phyloP scores from a whole-genome alignment of 176 grass and related monocot species.

The Dactylis glomerata region DNA sequence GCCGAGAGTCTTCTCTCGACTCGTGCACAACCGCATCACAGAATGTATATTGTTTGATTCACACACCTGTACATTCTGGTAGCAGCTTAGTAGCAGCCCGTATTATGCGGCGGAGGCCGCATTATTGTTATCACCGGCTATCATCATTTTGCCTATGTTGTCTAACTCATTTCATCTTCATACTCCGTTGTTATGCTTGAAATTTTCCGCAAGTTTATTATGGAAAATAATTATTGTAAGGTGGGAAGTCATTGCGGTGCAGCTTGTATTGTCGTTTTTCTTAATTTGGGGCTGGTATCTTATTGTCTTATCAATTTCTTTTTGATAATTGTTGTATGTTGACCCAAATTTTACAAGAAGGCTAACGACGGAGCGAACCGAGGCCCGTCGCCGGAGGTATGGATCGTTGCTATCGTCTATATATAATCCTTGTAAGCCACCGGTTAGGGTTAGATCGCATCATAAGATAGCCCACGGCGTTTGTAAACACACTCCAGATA shows the following conservation, averaged over 20 bases:
- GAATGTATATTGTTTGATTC: slow-evolving; percentile 52
- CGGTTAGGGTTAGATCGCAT: too few species aligned
- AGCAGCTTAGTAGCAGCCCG: slow-evolving; percentile 43
- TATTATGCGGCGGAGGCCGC: neutral
- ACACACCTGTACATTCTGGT: slow-evolving; percentile 37
- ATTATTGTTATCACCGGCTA: slow-evolving; percentile 19
- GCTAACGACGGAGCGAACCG: too few species aligned
- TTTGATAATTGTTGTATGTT: too few species aligned
- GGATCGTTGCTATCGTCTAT: too few species aligned
- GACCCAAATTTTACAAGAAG: too few species aligned
- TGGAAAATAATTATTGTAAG: slow-evolving; percentile 25
- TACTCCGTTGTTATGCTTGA: neutral
- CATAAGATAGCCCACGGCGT: too few species aligned
- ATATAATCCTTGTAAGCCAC: too few species aligned
- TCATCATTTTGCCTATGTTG: slow-evolving; percentile 3
- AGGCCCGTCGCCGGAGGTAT: too few species aligned
- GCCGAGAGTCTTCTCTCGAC: neutral
- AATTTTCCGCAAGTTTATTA: slow-evolving; percentile 39
- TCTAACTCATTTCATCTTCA: slow-evolving; percentile 37
- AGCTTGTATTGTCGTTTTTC: slow-evolving; percentile 14
- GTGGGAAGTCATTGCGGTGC: slow-evolving; percentile 39
- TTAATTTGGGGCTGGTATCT: too few species aligned
- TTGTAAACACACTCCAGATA: too few species aligned
- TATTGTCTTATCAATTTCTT: too few species aligned
- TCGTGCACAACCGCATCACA: slow-evolving; percentile 30